Base-by-base conservation (phyloP, 2,329 filamentous ascomycete genomes). In the Samsoniella hepiali region DNA sequence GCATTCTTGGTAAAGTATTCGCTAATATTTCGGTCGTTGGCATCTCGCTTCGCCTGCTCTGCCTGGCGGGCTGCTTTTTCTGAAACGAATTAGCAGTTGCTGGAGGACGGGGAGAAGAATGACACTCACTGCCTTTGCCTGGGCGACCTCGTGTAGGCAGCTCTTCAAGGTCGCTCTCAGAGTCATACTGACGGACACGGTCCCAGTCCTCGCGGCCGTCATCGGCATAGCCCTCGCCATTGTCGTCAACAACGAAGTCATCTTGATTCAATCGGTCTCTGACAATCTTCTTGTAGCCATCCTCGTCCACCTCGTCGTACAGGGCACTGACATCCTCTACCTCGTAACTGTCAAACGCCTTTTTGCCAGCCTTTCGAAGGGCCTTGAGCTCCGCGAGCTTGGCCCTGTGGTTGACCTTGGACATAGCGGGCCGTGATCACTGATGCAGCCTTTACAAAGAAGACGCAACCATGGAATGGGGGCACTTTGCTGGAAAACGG, bases 161-260 rank as follows among this genome's bases (percentile, higher is more conserved):
- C 9, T 76, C 72, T 11, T 73, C 68, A 3, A 70, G 70, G 49
- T 96, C 91, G 66, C 88, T 93, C 65, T 95, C 92, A 42, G 88
- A 90, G 66, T 89, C 84, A 74, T 89, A 86, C 67, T 84, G 81
- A 65, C 82, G 82, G 67, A 89, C 83, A 69, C 90, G 86, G 76
- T 94, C 88, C 93, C 94, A 94, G 70, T 98, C 95, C 77, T 97
- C 93, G 62, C 95, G 89, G 65, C 95, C 95, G 73, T 98, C 95
- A 74, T 98, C 94, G 68, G 92, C 94, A 72, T 99, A 99, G 44
- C 95, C 94, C 74, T 94, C 92, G 72, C 94, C 94, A 79, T 97
- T 96, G 79, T 99, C 95, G 79, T 98, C 95, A 65, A 99, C 93
- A 59, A 99, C 94, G 72, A 99, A 99, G 78, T 99, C 95, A 71